Base-by-base conservation (phyloP, 768 basidiomycete species). In the Rubroboletus pulcherrimus region DNA sequence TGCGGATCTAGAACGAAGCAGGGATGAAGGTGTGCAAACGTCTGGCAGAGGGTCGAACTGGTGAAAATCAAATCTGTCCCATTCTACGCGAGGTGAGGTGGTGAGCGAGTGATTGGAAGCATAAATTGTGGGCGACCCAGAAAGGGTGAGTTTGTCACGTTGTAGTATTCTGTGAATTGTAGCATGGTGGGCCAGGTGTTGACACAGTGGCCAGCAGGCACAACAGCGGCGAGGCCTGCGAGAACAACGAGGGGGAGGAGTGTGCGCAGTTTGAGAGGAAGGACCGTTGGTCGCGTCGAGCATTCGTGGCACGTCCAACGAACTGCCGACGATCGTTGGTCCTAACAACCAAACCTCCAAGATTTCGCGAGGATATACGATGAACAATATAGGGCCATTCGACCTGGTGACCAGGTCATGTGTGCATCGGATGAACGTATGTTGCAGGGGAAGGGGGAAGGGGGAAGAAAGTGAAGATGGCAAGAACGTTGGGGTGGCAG, bases 161-260 rank as follows among this genome's bases (percentile, higher is more conserved):
- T 59, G 33, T 1, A 26, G 30, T 50, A 50, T 46, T 40, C 56
- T 19, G 51, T 53, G 17, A 49, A 14, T 37, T 60, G 56, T 34
- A 44, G 48, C 59, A 46, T 58, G 40, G 49, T 11, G 42, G 46
- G 37, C 57, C 56, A 53, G 26, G 56, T 51, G 33, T 50, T 49
- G 41, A 49, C 39, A 55, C 49, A 51, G 35, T 58, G 57, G 9
- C 54, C 29, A 0, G 35, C 29, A 17, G 45, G 40, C 19, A 35
- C 7, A 10, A 51, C 38, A 49, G 17, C 56, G 29, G 47, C 33
- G 9, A 53, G 41, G 14, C 24, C 19, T 4, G 26, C 14, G 8
- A 58, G 42, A 37, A 41, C 14, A 2, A 31, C 31, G n/a, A 52
- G 31, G 19, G 14, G 26, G 7, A 58, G 17, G 19, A 44, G 19